Evolutionary conservation across 1,139 yeast genomes (phyloP), one percentile per base, ranked within the genome.

Genomic region (Suhomyces anneliseae): DNA sequence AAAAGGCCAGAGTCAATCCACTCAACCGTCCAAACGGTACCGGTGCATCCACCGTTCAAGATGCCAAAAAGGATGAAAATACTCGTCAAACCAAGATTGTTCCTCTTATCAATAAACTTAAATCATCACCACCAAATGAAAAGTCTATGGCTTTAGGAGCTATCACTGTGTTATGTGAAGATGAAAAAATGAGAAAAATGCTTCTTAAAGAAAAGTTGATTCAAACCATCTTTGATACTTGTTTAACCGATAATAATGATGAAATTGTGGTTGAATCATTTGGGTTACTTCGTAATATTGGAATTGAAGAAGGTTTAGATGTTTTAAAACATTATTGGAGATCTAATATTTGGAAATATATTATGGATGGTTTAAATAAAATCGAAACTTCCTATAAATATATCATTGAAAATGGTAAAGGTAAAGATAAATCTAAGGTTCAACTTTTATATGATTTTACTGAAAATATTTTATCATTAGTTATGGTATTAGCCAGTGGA

Each of bases 271-370:
- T 87, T 24, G 96, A 87, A 57, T 77, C 92, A 0, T 86, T 81
- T 60, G 97, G 96, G 1, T 71, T 92, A 43, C 69, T 93, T 54
- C 78, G 97, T 61, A 90, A 88, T 61, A 61, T 92, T 45, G 85
- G 86, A 4, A 74, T 89, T 43, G 96, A 90, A 61, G 96, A 90
- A 67, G 98, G 97, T n/a, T 84, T 89, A 57, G 96, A 89, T 53
- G 79, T 89, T 29, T 82, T 90, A 35, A 78, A 81, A 31, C 82
- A 80, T 62, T 65, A 87, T 47, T 87, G 95, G 88, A 79, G 97
- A 63, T 82, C 83, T 27, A 83, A 87, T 50, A 81, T 93, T 42
- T 83, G 96, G 85, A 72, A 78, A 0, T 67, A 79, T 15, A 72
- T 90, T 35, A 78, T 76, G 42, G 54, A 61, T 12, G 79, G 83